Evolutionary conservation across 1,284 basidiomycete species (phyloP).

Genomic region (Apiotrichum brassicae): DNA sequence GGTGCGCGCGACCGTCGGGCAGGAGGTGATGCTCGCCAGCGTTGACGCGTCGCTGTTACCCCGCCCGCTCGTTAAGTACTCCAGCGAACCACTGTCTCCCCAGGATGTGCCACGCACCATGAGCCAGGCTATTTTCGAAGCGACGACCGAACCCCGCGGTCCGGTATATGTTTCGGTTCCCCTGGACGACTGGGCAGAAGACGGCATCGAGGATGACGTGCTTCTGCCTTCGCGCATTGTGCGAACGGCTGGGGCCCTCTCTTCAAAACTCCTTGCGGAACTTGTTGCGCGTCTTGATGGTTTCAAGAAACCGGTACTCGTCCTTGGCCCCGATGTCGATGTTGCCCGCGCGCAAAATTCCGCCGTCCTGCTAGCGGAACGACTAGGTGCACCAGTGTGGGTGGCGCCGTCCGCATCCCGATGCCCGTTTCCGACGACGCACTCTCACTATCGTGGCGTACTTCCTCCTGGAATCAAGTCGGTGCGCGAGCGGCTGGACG

Average conservation of each 20-base stretch:
- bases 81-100: conserved; percentile 7
- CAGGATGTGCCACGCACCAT: conserved; percentile 9
- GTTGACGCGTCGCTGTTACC: conserved; percentile 7
- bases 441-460: conserved; percentile 8
- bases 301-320: conserved; percentile 1
- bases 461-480: conserved; percentile 4
- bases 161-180: conserved; percentile 12
- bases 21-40: conserved; percentile 15
- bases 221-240: conserved; percentile 1
- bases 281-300: background rate
- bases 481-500: conserved; percentile 4
- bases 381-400: conserved; percentile 8
- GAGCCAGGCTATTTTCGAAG: conserved; percentile 8
- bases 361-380: conserved; percentile 3
- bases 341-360: background rate
- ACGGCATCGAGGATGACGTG: background rate
- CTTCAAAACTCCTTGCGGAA: background rate
- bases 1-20: conserved; percentile 10
- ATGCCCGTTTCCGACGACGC: conserved; percentile 11
- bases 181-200: conserved; percentile 10
- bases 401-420: conserved; percentile 7
- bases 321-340: conserved; percentile 14
- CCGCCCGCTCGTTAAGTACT: conserved; percentile 7
- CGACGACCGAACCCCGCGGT: conserved; percentile 1
- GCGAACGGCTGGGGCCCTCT: background rate